These are phyloP conservation scores for Lantana camara DNA, from an alignment of 257 asterid species.

Conservation along the genomic window DNA sequence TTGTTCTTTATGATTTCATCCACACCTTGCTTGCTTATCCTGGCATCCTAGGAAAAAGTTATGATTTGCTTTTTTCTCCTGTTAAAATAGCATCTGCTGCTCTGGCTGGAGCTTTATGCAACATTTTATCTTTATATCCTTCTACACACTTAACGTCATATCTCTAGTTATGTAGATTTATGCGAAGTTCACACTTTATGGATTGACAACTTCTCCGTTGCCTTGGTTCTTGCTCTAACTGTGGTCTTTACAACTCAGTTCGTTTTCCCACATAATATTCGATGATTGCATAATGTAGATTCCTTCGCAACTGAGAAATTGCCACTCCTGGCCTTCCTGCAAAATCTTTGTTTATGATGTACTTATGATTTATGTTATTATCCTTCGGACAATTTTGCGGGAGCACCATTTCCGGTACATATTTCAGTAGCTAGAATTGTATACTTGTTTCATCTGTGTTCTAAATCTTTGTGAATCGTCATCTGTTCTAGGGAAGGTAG, in stretches of 20 bases:
- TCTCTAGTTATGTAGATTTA: constrained; percentile 9
- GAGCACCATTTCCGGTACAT: neutral
- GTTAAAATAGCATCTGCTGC: constrained; percentile 16
- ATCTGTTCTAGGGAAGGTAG: constrained; percentile 5
- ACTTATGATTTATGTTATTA: neutral
- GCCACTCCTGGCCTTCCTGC: neutral
- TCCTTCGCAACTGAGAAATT: constrained; percentile 2
- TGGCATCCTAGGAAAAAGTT: neutral
- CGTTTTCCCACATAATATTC: neutral
- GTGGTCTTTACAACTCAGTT: neutral
- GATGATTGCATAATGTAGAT: neutral
- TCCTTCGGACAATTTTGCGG: constrained; percentile 13
- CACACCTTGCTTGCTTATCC: neutral
- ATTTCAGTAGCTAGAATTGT: constrained; percentile 13
- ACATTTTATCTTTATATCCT: neutral
- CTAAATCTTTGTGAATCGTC: neutral
- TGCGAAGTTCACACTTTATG: constrained; percentile 5
- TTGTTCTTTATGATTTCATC: constrained; percentile 4
- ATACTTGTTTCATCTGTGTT: constrained; percentile 11
- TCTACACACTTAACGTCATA: constrained; percentile 5
- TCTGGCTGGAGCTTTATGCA: constrained; percentile 15
- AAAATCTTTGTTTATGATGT: neutral
- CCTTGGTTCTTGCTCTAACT: constrained; percentile 10
- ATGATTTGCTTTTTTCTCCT: neutral
- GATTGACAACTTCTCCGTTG: constrained; percentile 5